These are phyloP conservation scores for Podospora tetraspora DNA, from an alignment of 495 filamentous ascomycete genomes.

Conservation along the genomic window DNA sequence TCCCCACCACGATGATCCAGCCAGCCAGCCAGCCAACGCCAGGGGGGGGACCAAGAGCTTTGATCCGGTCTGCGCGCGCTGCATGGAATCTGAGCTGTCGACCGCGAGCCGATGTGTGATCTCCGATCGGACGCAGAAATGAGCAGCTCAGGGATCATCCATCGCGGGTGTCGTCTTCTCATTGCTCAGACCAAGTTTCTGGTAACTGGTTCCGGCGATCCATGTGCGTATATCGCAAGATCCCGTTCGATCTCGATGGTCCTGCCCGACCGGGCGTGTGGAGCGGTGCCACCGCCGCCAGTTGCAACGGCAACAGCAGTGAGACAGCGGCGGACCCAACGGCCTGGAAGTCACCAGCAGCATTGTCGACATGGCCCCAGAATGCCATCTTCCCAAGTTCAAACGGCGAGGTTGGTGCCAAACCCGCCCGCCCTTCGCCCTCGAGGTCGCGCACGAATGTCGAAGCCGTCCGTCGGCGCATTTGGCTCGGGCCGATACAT, in stretches of 20 bases:
- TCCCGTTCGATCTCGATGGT: constrained; percentile 28
- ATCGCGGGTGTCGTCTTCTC: constrained; percentile 3
- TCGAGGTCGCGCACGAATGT: background rate
- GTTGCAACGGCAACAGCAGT: background rate
- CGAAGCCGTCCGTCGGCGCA: background rate
- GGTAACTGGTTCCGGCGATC: constrained; percentile 23
- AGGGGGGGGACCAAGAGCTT: background rate
- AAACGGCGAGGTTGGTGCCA: background rate
- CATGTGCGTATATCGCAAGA: constrained; percentile 3
- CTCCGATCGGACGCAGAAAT: background rate
- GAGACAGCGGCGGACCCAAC: background rate
- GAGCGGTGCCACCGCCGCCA: constrained; percentile 15
- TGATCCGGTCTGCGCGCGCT: background rate
- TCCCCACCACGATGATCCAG: too few species aligned
- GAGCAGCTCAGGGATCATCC: constrained; percentile 2
- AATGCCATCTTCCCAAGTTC: background rate
- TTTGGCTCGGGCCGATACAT: background rate
- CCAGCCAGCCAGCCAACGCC: background rate
- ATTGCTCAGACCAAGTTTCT: constrained; percentile 26
- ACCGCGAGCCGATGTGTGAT: background rate
- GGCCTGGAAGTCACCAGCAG: background rate
- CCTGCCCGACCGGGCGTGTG: constrained; percentile 20
- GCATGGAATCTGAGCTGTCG: background rate
- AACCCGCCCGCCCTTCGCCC: too few species aligned
- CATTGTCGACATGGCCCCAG: background rate